Conservation (phyloP, 352 stramenopile genomes). For the Hyphochytrium catenoides region DNA sequence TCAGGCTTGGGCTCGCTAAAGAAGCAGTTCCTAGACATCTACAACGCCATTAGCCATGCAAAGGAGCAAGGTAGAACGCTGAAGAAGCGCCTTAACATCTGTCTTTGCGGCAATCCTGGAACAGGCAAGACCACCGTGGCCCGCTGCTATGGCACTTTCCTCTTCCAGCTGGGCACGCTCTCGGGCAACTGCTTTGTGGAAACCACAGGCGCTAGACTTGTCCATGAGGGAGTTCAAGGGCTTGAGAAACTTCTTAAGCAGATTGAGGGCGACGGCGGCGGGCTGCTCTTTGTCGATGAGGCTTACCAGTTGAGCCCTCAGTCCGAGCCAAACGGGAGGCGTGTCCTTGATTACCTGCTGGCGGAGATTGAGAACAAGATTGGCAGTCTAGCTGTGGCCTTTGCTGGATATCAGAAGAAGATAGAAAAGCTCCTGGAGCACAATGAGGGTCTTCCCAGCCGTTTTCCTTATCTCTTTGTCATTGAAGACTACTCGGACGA, state of each 20-base stretch:
- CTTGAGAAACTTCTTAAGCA: no score
- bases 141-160: constrained; percentile 46
- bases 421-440: no score
- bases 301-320: no score
- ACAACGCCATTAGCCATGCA: not conserved
- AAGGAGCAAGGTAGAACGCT: not conserved
- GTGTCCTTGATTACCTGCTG: no score
- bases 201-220: constrained; percentile 55
- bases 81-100: constrained; percentile 25
- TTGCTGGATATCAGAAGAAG: no score
- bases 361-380: no score
- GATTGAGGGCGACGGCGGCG: no score
- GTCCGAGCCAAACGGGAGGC: no score
- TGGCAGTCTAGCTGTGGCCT: no score
- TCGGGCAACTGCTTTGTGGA: constrained; percentile 67
- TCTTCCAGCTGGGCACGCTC: constrained; percentile 65
- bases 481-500: constrained; percentile 7
- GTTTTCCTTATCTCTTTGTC: constrained; percentile 4
- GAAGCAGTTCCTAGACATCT: constrained; percentile 3
- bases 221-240: no score
- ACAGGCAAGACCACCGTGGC: constrained; percentile 79
- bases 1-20: constrained; percentile 5
- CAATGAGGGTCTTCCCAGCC: constrained; percentile 3
- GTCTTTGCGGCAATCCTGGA: constrained; percentile 71
- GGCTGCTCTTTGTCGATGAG: no score